phyloP scores from a whole-genome alignment of 2,329 filamentous ascomycete species.

The Diaporthe sp. region DNA sequence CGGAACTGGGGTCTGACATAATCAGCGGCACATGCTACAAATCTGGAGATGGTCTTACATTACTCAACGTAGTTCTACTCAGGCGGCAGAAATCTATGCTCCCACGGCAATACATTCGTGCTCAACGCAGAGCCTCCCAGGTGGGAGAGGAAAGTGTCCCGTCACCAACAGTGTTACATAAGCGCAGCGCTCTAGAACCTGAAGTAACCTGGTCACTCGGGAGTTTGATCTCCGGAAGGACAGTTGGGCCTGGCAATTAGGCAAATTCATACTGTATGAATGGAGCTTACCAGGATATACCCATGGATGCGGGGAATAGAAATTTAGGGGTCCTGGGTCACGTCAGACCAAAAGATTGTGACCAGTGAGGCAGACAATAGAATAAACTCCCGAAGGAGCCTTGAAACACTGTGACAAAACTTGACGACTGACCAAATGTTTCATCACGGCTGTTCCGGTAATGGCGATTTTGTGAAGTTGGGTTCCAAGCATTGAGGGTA shows the following conservation, averaged over 20 bases:
- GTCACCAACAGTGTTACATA: background rate
- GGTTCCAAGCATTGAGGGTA: background rate
- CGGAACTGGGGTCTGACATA: background rate
- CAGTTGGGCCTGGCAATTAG: background rate
- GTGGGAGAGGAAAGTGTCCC: no score
- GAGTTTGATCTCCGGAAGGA: background rate
- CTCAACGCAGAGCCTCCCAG: background rate
- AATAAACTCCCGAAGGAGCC: background rate
- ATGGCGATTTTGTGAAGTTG: background rate
- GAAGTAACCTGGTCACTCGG: background rate
- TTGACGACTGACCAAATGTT: slow-evolving; percentile 6
- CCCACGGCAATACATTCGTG: no score
- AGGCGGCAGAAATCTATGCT: background rate
- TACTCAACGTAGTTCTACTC: no score
- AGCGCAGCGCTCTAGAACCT: background rate
- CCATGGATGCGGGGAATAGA: slow-evolving; percentile 18
- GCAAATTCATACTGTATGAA: background rate
- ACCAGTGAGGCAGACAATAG: background rate
- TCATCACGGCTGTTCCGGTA: background rate
- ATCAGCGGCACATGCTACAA: no score
- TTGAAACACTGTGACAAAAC: slow-evolving; percentile 26
- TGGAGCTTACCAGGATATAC: slow-evolving; percentile 11
- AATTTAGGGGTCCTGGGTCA: slow-evolving; percentile 31
- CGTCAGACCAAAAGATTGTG: slow-evolving; percentile 21
- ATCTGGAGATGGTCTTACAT: background rate